Conservation (phyloP, 106 monocot genomes). For the Narthecium ossifragum region DNA sequence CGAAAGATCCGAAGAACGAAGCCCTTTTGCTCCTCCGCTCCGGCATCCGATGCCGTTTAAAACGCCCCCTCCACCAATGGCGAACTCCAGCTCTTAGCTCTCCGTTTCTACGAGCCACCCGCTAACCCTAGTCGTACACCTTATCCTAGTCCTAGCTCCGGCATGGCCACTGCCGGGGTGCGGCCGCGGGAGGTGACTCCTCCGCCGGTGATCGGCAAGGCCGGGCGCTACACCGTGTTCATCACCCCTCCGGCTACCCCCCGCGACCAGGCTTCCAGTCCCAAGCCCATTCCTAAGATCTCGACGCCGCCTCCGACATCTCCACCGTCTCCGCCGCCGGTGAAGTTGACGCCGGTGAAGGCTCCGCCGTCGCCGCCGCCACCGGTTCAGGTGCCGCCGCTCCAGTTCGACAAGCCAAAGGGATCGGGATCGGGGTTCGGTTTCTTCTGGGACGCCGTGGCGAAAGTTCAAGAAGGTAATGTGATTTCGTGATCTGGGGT, state of each 20-base stretch:
- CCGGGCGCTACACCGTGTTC: conserved; percentile 80
- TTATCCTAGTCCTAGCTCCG: neutral
- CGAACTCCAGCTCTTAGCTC: neutral
- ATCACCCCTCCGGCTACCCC: conserved; percentile 67
- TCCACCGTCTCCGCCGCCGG: conserved; percentile 1
- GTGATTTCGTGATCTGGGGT: conserved; percentile 15
- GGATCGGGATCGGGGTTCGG: conserved; percentile 35
- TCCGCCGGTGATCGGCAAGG: conserved; percentile 71
- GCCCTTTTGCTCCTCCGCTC: too few species aligned
- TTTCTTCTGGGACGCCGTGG: conserved; percentile 80
- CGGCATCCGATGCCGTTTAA: conserved; percentile 19
- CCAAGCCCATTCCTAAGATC: conserved; percentile 1
- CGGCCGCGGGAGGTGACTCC: conserved; percentile 31
- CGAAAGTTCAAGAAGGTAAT: conserved; percentile 79
- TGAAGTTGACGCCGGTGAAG: neutral
- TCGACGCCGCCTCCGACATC: neutral
- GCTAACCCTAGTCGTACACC: conserved; percentile 6
- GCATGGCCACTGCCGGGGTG: conserved; percentile 31
- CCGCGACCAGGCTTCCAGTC: conserved; percentile 13
- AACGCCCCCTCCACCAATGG: conserved; percentile 7
- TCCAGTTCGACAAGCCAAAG: conserved; percentile 51
- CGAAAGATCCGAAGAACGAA: neutral
- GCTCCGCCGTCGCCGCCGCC: conserved; percentile 5
- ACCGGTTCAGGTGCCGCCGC: conserved; percentile 78
- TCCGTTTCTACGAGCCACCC: neutral